Conservation (phyloP, 2,329 filamentous ascomycete genomes). For the Aspergillus sp. region DNA sequence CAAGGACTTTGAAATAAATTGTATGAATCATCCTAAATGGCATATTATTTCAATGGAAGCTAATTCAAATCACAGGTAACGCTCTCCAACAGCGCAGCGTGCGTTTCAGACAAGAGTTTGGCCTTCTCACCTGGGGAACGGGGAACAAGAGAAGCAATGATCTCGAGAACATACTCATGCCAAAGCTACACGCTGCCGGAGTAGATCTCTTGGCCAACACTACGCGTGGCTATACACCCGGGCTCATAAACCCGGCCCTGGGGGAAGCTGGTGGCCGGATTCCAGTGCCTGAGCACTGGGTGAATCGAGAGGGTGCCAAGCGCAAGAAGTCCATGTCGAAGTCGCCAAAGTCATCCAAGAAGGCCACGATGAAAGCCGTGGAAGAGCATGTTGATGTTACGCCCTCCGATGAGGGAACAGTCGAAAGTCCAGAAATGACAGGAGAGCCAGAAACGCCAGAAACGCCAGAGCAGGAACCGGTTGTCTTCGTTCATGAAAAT, state of each 20-base stretch:
- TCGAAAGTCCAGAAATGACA: too few species aligned
- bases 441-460: too few species aligned
- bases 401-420: too few species aligned
- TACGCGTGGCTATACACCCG: constrained; percentile 19
- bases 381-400: too few species aligned
- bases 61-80: constrained; percentile 11
- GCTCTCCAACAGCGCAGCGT: constrained; percentile 23
- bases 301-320: too few species aligned
- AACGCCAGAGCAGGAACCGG: too few species aligned
- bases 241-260: constrained; percentile 11
- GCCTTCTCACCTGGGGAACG: constrained; percentile 22
- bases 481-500: too few species aligned
- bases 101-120: constrained; percentile 20
- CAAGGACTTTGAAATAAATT: constrained; percentile 3
- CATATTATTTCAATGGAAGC: too few species aligned
- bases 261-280: constrained; percentile 17
- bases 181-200: constrained; percentile 3
- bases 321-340: too few species aligned
- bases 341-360: too few species aligned
- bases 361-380: too few species aligned
- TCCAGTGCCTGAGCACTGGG: constrained; percentile 4
- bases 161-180: constrained; percentile 3
- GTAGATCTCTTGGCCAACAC: constrained; percentile 10
- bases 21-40: too few species aligned
- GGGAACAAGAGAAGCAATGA: constrained; percentile 16